Evolutionary conservation across 768 basidiomycete species (phyloP).

Genomic region (Podaxis sp.): DNA sequence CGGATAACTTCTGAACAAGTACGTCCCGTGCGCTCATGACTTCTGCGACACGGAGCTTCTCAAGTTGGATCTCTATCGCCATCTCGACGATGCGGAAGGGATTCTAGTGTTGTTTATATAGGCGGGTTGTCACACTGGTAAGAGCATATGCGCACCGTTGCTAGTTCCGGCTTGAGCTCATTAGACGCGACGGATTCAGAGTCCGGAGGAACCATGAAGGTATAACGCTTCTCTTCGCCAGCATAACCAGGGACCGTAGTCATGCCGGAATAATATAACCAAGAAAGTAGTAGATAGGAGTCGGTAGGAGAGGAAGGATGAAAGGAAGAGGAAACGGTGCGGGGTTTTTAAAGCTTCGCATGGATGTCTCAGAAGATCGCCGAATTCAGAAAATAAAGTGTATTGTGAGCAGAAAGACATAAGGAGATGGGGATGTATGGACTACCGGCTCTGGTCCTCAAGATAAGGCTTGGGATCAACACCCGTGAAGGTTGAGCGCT

Average conservation of each 20-base stretch:
- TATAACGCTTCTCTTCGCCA: constrained; percentile 3
- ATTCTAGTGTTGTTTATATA: constrained; percentile 25
- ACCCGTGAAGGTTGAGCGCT: constrained; percentile 6
- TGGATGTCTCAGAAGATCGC: constrained; percentile 3
- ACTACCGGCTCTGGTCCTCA: constrained; percentile 11
- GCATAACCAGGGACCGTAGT: background rate
- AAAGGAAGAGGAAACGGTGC: background rate
- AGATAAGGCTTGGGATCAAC: background rate
- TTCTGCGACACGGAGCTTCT: constrained; percentile 48
- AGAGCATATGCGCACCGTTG: background rate
- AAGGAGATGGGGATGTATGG: constrained; percentile 1
- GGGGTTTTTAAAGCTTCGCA: background rate
- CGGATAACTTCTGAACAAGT: constrained; percentile 50
- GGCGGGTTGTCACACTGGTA: too few relatives aligned
- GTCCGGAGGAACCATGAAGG: background rate
- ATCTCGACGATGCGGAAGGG: constrained; percentile 46
- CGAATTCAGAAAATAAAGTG: background rate
- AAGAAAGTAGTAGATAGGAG: constrained; percentile 7
- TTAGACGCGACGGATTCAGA: background rate
- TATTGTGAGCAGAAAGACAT: background rate
- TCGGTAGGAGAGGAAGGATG: background rate
- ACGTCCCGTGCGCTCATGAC: constrained; percentile 61
- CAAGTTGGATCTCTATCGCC: constrained; percentile 50
- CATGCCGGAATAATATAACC: background rate
- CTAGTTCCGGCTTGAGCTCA: background rate